phyloP scores from a whole-genome alignment of 176 grass and related monocot genomes.

The Otatea glauca region DNA sequence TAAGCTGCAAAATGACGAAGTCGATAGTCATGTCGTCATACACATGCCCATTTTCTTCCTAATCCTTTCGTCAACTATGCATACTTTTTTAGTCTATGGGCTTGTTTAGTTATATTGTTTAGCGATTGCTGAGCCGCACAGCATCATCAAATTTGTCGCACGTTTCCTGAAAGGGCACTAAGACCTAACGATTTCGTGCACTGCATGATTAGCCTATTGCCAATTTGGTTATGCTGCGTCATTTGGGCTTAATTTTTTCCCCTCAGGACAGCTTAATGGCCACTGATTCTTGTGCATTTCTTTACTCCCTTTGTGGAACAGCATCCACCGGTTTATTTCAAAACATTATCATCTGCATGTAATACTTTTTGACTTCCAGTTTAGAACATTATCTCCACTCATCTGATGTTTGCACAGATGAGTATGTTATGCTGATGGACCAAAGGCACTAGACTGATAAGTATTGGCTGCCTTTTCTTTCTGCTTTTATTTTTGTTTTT shows the following conservation, averaged over 20 bases:
- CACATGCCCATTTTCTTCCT: neutral
- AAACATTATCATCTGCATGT: constrained; percentile 41
- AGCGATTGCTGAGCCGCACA: constrained; percentile 33
- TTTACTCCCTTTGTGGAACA: constrained; percentile 5
- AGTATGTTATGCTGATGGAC: constrained; percentile 42
- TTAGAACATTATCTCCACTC: constrained; percentile 53
- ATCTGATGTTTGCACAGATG: constrained; percentile 38
- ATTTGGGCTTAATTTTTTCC: constrained; percentile 7
- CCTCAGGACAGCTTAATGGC: constrained; percentile 25
- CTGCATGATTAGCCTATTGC: constrained; percentile 43
- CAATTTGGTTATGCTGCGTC: constrained; percentile 22
- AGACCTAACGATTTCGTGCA: constrained; percentile 42
- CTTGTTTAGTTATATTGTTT: constrained; percentile 19
- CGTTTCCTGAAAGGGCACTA: constrained; percentile 55
- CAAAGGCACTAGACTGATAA: constrained; percentile 23
- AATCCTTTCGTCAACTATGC: constrained; percentile 6
- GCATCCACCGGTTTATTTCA: constrained; percentile 47
- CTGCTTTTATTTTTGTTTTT: constrained; percentile 28
- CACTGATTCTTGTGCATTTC: constrained; percentile 14
- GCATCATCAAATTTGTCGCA: constrained; percentile 56
- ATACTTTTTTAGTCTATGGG: neutral
- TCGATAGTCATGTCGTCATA: constrained; percentile 9
- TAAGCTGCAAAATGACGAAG: constrained; percentile 18
- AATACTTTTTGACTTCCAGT: constrained; percentile 31
- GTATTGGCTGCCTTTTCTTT: constrained; percentile 32